Base-by-base conservation (phyloP, 148 eudicot species). In the Rhododendron simsii region DNA sequence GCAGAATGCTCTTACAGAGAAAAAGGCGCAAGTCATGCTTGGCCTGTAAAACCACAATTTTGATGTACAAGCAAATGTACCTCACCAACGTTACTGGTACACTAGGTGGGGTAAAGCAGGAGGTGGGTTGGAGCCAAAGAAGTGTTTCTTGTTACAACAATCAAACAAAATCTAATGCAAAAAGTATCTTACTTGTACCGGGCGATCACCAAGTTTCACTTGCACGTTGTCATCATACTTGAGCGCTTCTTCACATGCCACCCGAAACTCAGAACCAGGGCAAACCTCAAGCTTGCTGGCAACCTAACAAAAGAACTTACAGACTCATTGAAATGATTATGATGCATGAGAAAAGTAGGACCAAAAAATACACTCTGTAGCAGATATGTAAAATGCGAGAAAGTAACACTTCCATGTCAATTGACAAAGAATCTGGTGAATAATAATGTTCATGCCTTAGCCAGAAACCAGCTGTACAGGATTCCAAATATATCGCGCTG, bases 141-240 rank as follows among this genome's bases (percentile, higher is more conserved):
- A 16, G 21, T 57, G 63, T 4, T 57, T 15, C 6, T 57, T 15
- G 48, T 47, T 9, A 47, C 63, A 16, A 61, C 26, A 61, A 55
- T 3, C 8, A 61, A 61, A 21, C 67, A 21, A 61, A 61, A 61
- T 5, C 67, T 61, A 7, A 63, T 63, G 84, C 79, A 3, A 75
- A 48, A 82, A 53, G 47, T 14, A 82, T 78, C 93, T 94, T 92
- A 97, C 99, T 59, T 97, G 91, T 23, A 97, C 95, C 55, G 99
- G 98, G 44, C 99, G 98, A 91, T 97, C 99, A 80, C 99, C 99
- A 87, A 97, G 98, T 89, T 94, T 90, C 85, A 97, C 99, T 41
- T 5, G 6, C 92, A 89, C 44, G 0, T 5, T 97, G 90, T 95
- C 92, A 6, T 95, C 96, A 90, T 90, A 92, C 86, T 97, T 95